Base-by-base conservation (phyloP, 371 early-diverging fungal species). In the Pancytospora philotis region DNA sequence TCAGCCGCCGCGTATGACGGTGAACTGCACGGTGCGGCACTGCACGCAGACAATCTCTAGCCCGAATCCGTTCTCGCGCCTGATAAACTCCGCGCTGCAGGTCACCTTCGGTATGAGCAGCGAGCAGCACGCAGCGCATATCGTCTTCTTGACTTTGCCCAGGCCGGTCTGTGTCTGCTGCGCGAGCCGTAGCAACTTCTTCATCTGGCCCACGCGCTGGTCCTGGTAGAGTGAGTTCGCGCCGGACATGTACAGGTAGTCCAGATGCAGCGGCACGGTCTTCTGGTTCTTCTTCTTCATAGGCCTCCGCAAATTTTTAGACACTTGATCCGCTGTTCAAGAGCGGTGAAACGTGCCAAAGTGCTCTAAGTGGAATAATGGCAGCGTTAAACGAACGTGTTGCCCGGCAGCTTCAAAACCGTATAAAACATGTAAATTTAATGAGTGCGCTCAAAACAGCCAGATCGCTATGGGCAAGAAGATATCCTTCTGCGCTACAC, bases 121-220 rank as follows among this genome's bases (percentile, higher is more conserved):
- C 34, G 25, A 35, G 6, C 34, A 8, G 34, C 55, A 53, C 6
- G 6, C 34, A 19, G 8, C 25, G n/a, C 55, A 53, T 53, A 53
- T 53, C 34, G 55, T 8, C 6, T n/a, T 53, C n/a, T 53, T 53
- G 34, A 53, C n/a, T 6, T 8, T 53, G 6, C 55, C 55, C 6
- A 53, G 55, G 30, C 34, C 34, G 55, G 34, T 53, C 19, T 53
- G 55, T 8, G 6, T 6, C n/a, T 19, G 25, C 25, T 53, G 16
- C 16, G 55, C 6, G 8, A 53, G 25, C 34, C 19, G 16, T 8
- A 53, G 8, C 6, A 53, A n/a, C 8, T 53, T 19, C n/a, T 53
- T 53, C 16, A 8, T 6, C 34, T 53, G 25, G 8, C 8, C 34
- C 34, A 16, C n/a, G n/a, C 8, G 16, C 8, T 28, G 8, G 8